Evolutionary conservation across 805 yeast species (phyloP), one percentile per base, ranked within the genome.

Genomic region (Lipomyces spencermartinsiae): DNA sequence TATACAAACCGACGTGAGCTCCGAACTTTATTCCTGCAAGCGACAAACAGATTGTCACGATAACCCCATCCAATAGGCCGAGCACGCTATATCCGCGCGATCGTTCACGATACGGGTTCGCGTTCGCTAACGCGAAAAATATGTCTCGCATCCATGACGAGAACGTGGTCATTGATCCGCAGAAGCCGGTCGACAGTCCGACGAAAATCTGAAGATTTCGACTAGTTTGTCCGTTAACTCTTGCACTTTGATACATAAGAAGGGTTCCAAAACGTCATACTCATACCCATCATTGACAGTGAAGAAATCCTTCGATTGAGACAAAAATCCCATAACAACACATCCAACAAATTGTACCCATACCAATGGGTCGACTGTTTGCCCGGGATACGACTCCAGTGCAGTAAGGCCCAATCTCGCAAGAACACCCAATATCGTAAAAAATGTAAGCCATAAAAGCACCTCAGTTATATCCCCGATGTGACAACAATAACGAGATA

Each of bases 311-410:
- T 66, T 67, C 33, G 39, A 62, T 22, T 68, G 66, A 2, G 70
- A 35, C 33, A 65, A 25, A 16, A 62, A 59, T 2, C 76, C 76
- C 73, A 74, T 73, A 14, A 73, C 62, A 10, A 73, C 66, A 58
- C 76, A 74, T 4, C 76, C 76, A 3, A 62, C 63, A 49, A 72
- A 70, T 35, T 74, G 76, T n/a, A 56, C 74, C 76, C 76, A 74
- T 1, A 69, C 70, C 2, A 65, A 39, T 0, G 71, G 55, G 22
- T 25, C 39, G 22, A 72, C 64, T 2, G 68, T 37, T 7, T 58
- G 53, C 6, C 75, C 74, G 14, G 72, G 66, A 34, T 67, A 74
- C 5, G 58, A 61, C 12, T 71, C 72, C 10, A 74, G 59, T 1
- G 71, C 67, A 6, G n/a, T 8, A 19, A 74, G 33, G 1, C 76